Conservation (phyloP, 2,329 filamentous ascomycete species). For the Ilyonectria mors-panacis region DNA sequence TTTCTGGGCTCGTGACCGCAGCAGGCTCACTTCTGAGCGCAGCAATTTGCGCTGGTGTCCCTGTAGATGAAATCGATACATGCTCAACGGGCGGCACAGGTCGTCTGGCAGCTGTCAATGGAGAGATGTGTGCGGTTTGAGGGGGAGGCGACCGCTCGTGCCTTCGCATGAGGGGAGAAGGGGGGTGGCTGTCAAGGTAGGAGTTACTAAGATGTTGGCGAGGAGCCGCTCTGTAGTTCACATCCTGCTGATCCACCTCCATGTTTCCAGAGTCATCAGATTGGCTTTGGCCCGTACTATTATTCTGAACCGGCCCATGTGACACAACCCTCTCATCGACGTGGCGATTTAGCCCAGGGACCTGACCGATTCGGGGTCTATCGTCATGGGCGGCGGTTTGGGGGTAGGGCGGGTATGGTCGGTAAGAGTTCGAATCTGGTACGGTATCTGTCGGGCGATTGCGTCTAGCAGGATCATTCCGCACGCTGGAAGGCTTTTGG, state of each 20-base stretch:
- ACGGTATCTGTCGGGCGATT: conserved; percentile 25
- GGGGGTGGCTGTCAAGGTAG: conserved; percentile 53
- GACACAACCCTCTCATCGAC: conserved; percentile 32
- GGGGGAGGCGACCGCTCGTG: conserved; percentile 82
- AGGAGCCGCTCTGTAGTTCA: conserved; percentile 30
- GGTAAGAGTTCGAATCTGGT: conserved; percentile 28
- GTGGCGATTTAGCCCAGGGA: conserved; percentile 53
- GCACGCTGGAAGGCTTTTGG: conserved; percentile 32
- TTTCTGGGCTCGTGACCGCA: conserved; percentile 70
- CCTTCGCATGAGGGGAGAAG: conserved; percentile 77
- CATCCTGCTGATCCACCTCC: conserved; percentile 37
- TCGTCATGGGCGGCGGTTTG: conserved; percentile 28
- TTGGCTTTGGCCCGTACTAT: conserved; percentile 58
- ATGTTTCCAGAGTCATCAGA: conserved; percentile 58
- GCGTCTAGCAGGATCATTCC: conserved; percentile 27
- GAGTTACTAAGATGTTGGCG: conserved; percentile 40
- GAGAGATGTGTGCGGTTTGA: conserved; percentile 77
- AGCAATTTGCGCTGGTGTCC: conserved; percentile 67
- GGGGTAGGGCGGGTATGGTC: conserved; percentile 27
- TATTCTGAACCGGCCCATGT: conserved; percentile 46
- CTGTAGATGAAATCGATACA: conserved; percentile 41
- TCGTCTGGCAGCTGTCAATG: conserved; percentile 64
- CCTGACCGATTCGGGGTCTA: conserved; percentile 38
- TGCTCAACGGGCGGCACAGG: conserved; percentile 33
- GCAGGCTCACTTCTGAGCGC: conserved; percentile 67